phyloP scores from a whole-genome alignment of 495 filamentous ascomycete genomes.

The Delitschia confertaspora region DNA sequence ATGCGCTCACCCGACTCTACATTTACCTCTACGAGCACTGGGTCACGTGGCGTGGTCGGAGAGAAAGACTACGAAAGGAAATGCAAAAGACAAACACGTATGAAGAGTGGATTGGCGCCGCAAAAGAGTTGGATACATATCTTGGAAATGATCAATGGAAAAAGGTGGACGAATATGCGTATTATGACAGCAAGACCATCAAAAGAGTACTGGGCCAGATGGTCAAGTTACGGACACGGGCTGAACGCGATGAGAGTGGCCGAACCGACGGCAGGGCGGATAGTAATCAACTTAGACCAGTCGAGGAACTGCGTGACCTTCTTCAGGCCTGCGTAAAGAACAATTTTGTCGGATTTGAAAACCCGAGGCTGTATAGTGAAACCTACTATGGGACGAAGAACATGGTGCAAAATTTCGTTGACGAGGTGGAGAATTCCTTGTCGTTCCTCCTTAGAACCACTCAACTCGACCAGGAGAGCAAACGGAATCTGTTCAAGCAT shows the following conservation, averaged over 20 bases:
- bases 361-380: constrained; percentile 84
- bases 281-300: constrained; percentile 39
- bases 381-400: constrained; percentile 95
- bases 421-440: constrained; percentile 61
- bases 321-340: constrained; percentile 91
- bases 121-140: constrained; percentile 69
- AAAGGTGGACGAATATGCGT: constrained; percentile 78
- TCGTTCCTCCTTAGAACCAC: constrained; percentile 57
- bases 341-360: constrained; percentile 95
- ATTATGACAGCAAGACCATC: constrained; percentile 83
- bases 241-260: constrained; percentile 45
- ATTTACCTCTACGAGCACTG: constrained; percentile 80
- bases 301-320: constrained; percentile 65
- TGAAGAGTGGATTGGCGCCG: constrained; percentile 68
- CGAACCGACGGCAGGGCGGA: constrained; percentile 7
- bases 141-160: constrained; percentile 85
- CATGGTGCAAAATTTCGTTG: constrained; percentile 77
- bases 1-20: constrained; percentile 76
- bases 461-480: constrained; percentile 60
- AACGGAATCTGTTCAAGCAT: constrained; percentile 77
- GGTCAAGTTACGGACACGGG: constrained; percentile 46
- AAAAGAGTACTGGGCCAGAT: constrained; percentile 66
- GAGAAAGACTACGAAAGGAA: constrained; percentile 58
- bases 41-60: constrained; percentile 63
- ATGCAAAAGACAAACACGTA: constrained; percentile 66